Evolutionary conservation across 495 filamentous ascomycete genomes (phyloP).

Genomic region (Aspergillus saccharolyticus): DNA sequence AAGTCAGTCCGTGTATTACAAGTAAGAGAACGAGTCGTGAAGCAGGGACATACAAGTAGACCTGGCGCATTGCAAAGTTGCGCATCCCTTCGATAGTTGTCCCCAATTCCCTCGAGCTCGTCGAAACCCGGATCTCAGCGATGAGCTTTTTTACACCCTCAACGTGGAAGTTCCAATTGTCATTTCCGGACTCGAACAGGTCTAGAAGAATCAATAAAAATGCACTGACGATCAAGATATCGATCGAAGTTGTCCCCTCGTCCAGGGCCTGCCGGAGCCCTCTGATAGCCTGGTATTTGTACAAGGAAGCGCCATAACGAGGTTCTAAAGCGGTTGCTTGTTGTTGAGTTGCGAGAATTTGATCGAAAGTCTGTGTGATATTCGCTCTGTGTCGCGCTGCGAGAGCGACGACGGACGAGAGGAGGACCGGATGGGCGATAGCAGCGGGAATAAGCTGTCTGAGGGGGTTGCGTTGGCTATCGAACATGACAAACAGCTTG

Average conservation of each 20-base stretch:
- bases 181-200: constrained; percentile 51
- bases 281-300: constrained; percentile 47
- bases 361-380: constrained; percentile 24
- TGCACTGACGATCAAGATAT: constrained; percentile 44
- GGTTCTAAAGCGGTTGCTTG: constrained; percentile 18
- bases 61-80: constrained; percentile 26
- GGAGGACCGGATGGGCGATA: constrained; percentile 40
- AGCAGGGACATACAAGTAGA: constrained; percentile 21
- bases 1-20: background rate
- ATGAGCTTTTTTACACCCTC: constrained; percentile 32
- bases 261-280: constrained; percentile 32
- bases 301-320: constrained; percentile 42
- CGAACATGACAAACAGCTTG: constrained; percentile 51
- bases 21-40: background rate
- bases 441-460: constrained; percentile 47
- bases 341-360: constrained; percentile 10
- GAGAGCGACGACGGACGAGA: constrained; percentile 48
- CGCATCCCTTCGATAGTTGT: constrained; percentile 27
- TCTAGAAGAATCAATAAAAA: constrained; percentile 55
- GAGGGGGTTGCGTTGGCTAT: constrained; percentile 51
- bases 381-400: constrained; percentile 52
- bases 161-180: constrained; percentile 52
- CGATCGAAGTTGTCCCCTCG: constrained; percentile 20
- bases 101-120: constrained; percentile 16
- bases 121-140: constrained; percentile 34